phyloP scores from a whole-genome alignment of 768 basidiomycete species.

The Calocybe cyanea region DNA sequence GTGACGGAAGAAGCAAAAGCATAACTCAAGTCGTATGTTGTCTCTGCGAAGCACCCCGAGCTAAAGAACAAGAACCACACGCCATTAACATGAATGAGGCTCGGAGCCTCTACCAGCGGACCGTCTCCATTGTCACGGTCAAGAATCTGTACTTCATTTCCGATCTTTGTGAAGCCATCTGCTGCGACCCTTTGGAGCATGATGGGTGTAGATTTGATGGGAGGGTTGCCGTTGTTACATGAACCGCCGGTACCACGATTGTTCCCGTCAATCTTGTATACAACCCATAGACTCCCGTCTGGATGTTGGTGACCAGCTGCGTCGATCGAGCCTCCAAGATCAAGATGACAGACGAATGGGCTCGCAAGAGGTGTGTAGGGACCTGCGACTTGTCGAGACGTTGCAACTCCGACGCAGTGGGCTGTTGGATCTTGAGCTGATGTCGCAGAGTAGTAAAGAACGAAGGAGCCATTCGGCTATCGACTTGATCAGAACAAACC shows the following conservation, averaged over 20 bases:
- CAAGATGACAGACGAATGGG: conserved; percentile 12
- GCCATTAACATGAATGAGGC: conserved; percentile 11
- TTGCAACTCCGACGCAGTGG: conserved; percentile 14
- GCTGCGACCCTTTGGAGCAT: conserved; percentile 15
- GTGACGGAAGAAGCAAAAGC: conserved; percentile 12
- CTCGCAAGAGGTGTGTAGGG: conserved; percentile 6
- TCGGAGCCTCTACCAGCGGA: conserved; percentile 13
- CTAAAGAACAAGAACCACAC: conserved; percentile 16
- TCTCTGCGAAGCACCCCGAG: conserved; percentile 13
- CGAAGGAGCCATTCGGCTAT: conserved; percentile 10
- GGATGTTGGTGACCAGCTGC: conserved; percentile 14
- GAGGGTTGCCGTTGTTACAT: conserved; percentile 13
- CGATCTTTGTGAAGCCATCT: conserved; percentile 13
- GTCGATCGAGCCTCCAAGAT: conserved; percentile 12
- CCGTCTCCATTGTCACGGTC: conserved; percentile 15
- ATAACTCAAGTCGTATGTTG: conserved; percentile 14
- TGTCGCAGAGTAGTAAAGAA: conserved; percentile 14
- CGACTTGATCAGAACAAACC: background rate
- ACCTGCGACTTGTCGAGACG: conserved; percentile 7
- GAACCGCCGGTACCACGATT: conserved; percentile 12
- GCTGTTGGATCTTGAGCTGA: conserved; percentile 8
- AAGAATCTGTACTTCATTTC: conserved; percentile 11
- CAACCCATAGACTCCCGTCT: conserved; percentile 14
- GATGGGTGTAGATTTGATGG: conserved; percentile 15
- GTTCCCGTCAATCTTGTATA: conserved; percentile 14